A percentile compares a stretch with the other conserved stretches of the same genome.
Evolutionary conservation across 202 grass and related monocot species (phyloP).

Genomic region (Alloteropsis angusta): DNA sequence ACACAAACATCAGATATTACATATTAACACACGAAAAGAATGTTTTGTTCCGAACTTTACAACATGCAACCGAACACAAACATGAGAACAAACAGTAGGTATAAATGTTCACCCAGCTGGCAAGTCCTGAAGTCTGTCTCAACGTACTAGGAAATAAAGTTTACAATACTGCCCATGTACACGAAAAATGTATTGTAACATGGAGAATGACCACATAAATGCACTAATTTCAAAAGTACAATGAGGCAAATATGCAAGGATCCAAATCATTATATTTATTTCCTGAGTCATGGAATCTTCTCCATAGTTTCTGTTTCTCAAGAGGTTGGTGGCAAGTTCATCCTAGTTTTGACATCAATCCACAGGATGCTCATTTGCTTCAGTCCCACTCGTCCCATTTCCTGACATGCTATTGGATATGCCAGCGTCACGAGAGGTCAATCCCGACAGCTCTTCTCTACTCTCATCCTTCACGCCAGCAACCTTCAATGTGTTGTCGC

Average conservation of each 20-base stretch:
- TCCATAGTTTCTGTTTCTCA: not conserved
- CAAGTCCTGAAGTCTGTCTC: not conserved
- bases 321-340: not conserved
- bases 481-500: not conserved
- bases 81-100: not conserved
- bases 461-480: not conserved
- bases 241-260: not conserved
- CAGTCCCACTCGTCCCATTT: not conserved
- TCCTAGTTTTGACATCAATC: not conserved
- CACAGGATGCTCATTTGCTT: not conserved
- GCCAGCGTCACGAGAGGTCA: not conserved
- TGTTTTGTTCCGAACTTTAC: not conserved
- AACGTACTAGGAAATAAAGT: not conserved
- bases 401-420: not conserved
- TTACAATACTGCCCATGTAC: not conserved
- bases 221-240: not conserved
- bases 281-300: not conserved
- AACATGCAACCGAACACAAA: not conserved
- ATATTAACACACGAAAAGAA: not conserved
- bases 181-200: not conserved
- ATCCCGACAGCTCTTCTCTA: constrained; percentile 9
- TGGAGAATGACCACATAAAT: not conserved
- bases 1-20: not conserved
- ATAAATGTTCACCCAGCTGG: not conserved
- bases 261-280: not conserved